Evolutionary conservation across 169 alveolate genomes (phyloP).

Genomic region (Babesia divergens): DNA sequence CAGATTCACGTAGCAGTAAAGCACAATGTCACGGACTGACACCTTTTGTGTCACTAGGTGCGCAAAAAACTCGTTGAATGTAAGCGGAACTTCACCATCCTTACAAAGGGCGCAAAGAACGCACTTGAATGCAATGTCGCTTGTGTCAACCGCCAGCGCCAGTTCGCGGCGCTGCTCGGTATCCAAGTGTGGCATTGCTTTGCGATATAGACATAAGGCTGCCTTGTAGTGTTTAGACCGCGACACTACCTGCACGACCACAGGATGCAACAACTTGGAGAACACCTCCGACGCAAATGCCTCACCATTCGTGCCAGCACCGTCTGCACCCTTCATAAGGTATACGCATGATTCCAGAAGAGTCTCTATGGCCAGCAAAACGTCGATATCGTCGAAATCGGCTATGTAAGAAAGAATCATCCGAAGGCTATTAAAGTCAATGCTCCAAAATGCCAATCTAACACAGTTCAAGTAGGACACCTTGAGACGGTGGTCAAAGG

Average conservation of each 20-base stretch:
- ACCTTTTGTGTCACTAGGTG: conserved; percentile 11
- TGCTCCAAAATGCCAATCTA: conserved; percentile 19
- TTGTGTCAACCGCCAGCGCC: conserved; percentile 2
- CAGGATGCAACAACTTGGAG: conserved; percentile 1
- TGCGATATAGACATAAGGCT: conserved; percentile 7
- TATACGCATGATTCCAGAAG: conserved; percentile 21
- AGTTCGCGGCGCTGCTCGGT: conserved; percentile 4
- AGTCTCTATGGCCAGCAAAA: conserved; percentile 11
- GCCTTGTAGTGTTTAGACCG: conserved; percentile 6
- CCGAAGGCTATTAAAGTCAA: conserved; percentile 25
- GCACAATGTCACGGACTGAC: not conserved
- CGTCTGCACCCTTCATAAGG: conserved; percentile 1
- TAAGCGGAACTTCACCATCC: conserved; percentile 1
- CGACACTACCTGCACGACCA: conserved; percentile 11
- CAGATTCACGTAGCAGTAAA: conserved; percentile 20
- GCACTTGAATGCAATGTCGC: conserved; percentile 18
- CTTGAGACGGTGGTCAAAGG: conserved; percentile 1
- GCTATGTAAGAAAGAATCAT: conserved; percentile 2
- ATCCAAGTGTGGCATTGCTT: not conserved
- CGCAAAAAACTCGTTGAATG: conserved; percentile 39
- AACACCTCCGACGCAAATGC: conserved; percentile 1
- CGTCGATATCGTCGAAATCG: conserved; percentile 15
- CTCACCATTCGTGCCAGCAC: conserved; percentile 7
- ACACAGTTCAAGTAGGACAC: conserved; percentile 23
- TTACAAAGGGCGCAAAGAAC: conserved; percentile 1